Base-by-base conservation (phyloP, 75 land plant species). In the Sequoiadendron giganteum region DNA sequence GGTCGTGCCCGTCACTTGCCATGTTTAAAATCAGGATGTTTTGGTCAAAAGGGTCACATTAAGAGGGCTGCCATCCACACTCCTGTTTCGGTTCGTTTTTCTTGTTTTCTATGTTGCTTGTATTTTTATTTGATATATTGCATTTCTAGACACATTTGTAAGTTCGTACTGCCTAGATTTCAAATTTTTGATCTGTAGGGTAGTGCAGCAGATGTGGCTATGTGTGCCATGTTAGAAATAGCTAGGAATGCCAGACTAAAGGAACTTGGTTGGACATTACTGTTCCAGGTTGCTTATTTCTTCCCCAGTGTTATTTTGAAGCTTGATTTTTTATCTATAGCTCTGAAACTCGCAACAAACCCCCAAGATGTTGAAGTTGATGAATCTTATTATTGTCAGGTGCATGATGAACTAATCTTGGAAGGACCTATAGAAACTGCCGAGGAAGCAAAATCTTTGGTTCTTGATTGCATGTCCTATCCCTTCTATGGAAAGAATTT, bases 131-230 rank as follows among this genome's bases (percentile, higher is more conserved):
- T 25, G 4, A 21, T 34, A 39, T 16, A 6, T 9, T 36, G 10
- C 3, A 85, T 85, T 18, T 15, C 76, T 85, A 19, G 8, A 9
- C 19, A n/a, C 42, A 55, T 13, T 52, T 84, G 18, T 25, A 49
- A 65, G n/a, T 79, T 18, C 47, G 42, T 40, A 40, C 43, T 45
- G 14, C 54, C 48, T 82, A 5, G 47, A 11, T n/a, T 82, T 10
- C 2, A 11, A 47, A 5, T 11, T 49, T 86, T 36, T 14, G 32
- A 40, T 15, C n/a, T 48, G 70, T 92, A 98, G 99, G 99, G 99
- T 85, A 98, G 99, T 92, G 99, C 99, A 85, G 99, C 99, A 82
- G 99, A 98, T 93, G 97, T 98, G 90, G 99, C 99, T 14, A 98
- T 98, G 99, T 97, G 99, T 90, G 99, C 99, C 14, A 98, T 98